Evolutionary conservation across 1,139 yeast genomes (phyloP), one percentile per base, ranked within the genome.

Genomic region (Pichia sp.): DNA sequence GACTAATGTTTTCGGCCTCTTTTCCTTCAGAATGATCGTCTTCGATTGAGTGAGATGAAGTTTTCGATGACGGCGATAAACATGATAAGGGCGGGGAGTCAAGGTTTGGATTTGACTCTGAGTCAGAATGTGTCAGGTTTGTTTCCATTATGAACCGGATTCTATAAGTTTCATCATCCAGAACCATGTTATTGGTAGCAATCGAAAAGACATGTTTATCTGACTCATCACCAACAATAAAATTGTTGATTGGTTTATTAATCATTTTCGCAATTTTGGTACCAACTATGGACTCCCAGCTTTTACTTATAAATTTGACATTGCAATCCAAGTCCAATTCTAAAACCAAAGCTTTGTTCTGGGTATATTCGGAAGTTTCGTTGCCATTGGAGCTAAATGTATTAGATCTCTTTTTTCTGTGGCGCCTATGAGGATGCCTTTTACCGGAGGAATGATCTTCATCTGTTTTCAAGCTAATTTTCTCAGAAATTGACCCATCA

Each of bases 321-420:
- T 73, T 76, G 26, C 96, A 88, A 55, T 81, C 82, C 57, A 87
- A 66, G 56, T 84, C 92, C 48, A 92, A 66, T 62, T 92, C 98
- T 67, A 92, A 66, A 1, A 92, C 82, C n/a, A 82, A 77, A n/a
- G 88, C 81, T 4, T 87, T 87, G 53, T 81, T 83, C 51, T 76
- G 74, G 31, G 44, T 41, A 36, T 6, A n/a, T 3, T 5, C 9
- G 26, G 23, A 16, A 27, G 27, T 27, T 29, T 28, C 27, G 26
- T 16, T 40, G 4, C 33, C 9, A 5, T 9, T 29, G 4, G 31
- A 16, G 36, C 26, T 27, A 9, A 31, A 11, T 8, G 33, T 31
- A 31, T 31, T 31, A 8, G 33, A 8, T 31, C 33, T 16, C 23
- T 16, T 16, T 16, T 16, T 16, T 16, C 23, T 16, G 23, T 16